Base-by-base conservation (phyloP, 1,284 basidiomycete species). In the Fistulina hepatica region DNA sequence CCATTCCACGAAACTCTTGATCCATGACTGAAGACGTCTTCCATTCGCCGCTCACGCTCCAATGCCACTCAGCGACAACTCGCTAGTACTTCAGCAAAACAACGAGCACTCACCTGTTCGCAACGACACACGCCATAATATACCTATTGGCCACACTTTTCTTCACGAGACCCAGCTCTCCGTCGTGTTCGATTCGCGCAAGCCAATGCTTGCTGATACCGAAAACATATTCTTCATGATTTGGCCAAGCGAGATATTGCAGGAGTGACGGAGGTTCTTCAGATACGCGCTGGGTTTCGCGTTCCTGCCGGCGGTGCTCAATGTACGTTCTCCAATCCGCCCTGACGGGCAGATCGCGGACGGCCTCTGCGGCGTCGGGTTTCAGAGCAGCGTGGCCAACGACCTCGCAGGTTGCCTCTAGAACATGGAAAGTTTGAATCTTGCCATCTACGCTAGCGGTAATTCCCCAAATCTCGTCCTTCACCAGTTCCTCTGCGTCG, bases 341-440 rank as follows among this genome's bases (percentile, higher is more conserved):
- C 6, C 81, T 71, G 5, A 78, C 44, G 11, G 47, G 45, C 21
- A 51, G 37, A 30, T 13, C 9, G 30, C 15, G 7, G 13, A 23
- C 9, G 37, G 25, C 12, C 34, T 33, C 33, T 37, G 36, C 19
- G 35, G 38, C 13, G 33, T 19, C 10, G 27, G 22, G 30, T n/a
- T 17, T 11, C 7, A 36, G 21, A 24, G 5, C 21, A 27, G 10
- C 13, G 30, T 53, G 57, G 2, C 78, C 79, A 40, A 82, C 65
- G 20, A 77, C 73, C 52, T 84, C 81, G 48, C 81, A 81, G 0
- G 81, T 84, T 11, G 65, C 49, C 43, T 79, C 76, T 0, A 84
- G 56, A 21, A 81, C 69, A 47, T 74, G 71, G 44, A 70, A 64
- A 3, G 49, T 53, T 39, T 65, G 56, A 2, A 41, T 50, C 3